Evolutionary conservation across 495 filamentous ascomycete genomes (phyloP).

Genomic region (Daldinia bambusicola): DNA sequence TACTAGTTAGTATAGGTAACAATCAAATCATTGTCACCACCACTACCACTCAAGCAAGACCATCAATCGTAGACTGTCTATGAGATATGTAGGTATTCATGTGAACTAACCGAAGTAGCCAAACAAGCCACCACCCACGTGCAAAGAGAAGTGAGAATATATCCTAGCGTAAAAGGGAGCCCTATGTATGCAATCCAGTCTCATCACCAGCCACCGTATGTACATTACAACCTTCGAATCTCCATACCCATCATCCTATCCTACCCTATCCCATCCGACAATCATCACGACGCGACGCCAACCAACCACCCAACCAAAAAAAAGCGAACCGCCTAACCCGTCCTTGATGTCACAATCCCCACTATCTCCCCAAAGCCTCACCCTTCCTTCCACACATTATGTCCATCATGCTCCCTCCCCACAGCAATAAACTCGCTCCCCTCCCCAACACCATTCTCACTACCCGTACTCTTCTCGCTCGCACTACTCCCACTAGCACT

Average conservation of each 20-base stretch:
- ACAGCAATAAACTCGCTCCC: conserved; percentile 55
- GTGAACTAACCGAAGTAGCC: background rate
- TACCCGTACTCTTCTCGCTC: conserved; percentile 36
- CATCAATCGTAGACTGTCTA: conserved; percentile 1
- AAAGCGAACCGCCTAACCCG: background rate
- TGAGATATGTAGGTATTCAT: no score
- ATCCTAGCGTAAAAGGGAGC: conserved; percentile 14
- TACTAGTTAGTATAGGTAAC: background rate
- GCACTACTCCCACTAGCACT: background rate
- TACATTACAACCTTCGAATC: conserved; percentile 14
- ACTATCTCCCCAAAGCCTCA: background rate
- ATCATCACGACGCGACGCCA: conserved; percentile 20
- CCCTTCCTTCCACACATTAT: conserved; percentile 54
- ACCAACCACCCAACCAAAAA: background rate
- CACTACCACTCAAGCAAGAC: background rate
- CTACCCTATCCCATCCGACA: conserved; percentile 8
- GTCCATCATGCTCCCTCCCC: conserved; percentile 48
- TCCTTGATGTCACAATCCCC: background rate
- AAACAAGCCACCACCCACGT: conserved; percentile 4
- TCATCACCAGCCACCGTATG: conserved; percentile 14
- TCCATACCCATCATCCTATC: background rate
- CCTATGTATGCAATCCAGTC: background rate
- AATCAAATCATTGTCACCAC: background rate
- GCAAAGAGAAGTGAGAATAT: background rate
- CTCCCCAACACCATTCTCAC: conserved; percentile 30